Base-by-base conservation (phyloP, 129 eudicot genomes). In the Artemisia annua region DNA sequence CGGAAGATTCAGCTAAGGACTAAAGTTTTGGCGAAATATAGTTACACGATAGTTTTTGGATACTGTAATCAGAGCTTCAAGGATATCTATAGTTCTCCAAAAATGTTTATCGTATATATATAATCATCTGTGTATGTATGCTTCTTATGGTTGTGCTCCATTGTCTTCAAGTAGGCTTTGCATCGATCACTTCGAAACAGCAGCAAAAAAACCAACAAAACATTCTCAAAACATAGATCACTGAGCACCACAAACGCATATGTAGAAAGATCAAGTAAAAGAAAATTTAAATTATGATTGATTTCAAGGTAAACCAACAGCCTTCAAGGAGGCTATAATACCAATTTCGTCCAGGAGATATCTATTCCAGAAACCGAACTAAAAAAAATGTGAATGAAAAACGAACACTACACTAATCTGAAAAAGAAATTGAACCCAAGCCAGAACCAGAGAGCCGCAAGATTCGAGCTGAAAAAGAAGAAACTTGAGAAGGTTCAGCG, bases 241-340 rank as follows among this genome's bases (percentile, higher is more conserved):
- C 30, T 32, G 58, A 4, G 24, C 44, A 75, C 19, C 35, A 56
- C n/a, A 11, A 66, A 16, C 20, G 16, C 13, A 24, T 15, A 12
- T 2, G 43, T 19, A 14, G n/a, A 2, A 39, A 18, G 54, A 5
- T 5, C 16, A 8, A 0, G 16, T 24, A 61, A 62, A 63, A 60
- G 77, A 64, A 54, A 54, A 13, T 16, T 60, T 44, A 24, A 28
- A 71, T 78, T 63, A 63, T 70, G 39, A 52, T 63, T 63, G 75
- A 78, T 71, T 63, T 71, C 43, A 63, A 73, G 72, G 72, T 52
- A 71, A 78, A 63, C 77, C 71, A 78, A 75, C 68, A 67, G 61
- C 74, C 79, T 48, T 49, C 61, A 7, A 51, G 44, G 43, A 68
- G 73, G 79, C 74, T 75, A 67, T 51, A 32, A 74, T n/a, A 30